These are phyloP conservation scores for Sugiyamaella xylanicola DNA, from an alignment of 1,139 yeast genomes.

Conservation along the genomic window DNA sequence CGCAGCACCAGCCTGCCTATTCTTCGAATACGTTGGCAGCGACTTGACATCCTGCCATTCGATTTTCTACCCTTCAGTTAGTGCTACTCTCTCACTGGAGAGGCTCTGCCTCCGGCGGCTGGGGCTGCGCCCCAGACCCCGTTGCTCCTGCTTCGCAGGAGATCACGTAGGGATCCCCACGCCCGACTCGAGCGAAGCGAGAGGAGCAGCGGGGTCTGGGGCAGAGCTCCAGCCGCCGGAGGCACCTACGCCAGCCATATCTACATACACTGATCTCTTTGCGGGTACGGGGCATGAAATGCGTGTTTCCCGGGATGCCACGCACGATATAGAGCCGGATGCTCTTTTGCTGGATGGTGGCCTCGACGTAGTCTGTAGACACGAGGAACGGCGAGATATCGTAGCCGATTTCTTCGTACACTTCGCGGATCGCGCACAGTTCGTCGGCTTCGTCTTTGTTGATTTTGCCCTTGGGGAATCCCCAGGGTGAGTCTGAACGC, in stretches of 20 bases:
- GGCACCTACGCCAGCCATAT: neutral
- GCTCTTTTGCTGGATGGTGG: slow-evolving; percentile 81
- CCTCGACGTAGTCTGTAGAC: slow-evolving; percentile 74
- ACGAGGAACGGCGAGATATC: slow-evolving; percentile 70
- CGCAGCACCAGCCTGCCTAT: slow-evolving; percentile 17
- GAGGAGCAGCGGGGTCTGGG: neutral
- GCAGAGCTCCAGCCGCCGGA: neutral
- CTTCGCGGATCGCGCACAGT: slow-evolving; percentile 94
- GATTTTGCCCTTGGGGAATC: slow-evolving; percentile 96
- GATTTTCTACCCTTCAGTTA: slow-evolving; percentile 44
- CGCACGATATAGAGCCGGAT: slow-evolving; percentile 78
- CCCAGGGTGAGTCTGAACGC: slow-evolving; percentile 80
- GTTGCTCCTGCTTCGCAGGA: slow-evolving; percentile 3
- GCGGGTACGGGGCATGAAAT: slow-evolving; percentile 78
- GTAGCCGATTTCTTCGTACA: slow-evolving; percentile 93
- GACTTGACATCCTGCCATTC: slow-evolving; percentile 61
- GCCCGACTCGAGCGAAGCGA: neutral
- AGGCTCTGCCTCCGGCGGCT: slow-evolving; percentile 14
- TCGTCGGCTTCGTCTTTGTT: slow-evolving; percentile 89
- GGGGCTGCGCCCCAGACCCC: slow-evolving; percentile 5
- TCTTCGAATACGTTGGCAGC: slow-evolving; percentile 45
- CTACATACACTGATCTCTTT: slow-evolving; percentile 63
- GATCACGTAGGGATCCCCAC: no score
- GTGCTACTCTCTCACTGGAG: no score
- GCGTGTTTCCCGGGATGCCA: slow-evolving; percentile 75